These are phyloP conservation scores for Torulaspora globosa DNA, from an alignment of 1,139 yeast species.

Conservation along the genomic window DNA sequence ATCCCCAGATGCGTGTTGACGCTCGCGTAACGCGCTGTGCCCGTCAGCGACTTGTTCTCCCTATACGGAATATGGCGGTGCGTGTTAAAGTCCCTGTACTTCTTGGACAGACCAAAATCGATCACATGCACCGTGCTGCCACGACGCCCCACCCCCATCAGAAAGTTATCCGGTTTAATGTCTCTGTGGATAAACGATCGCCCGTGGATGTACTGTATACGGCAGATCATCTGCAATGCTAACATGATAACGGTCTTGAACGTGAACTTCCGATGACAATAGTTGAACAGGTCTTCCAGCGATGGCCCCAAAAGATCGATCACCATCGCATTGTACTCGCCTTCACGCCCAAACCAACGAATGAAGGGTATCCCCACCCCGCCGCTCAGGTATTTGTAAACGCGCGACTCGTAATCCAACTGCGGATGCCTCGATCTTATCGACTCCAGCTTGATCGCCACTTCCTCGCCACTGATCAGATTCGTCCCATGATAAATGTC, in stretches of 20 bases:
- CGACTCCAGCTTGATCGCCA: constrained; percentile 90
- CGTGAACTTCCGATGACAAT: constrained; percentile 89
- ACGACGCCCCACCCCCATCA: constrained; percentile 79
- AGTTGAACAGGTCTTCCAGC: constrained; percentile 90
- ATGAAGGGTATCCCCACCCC: constrained; percentile 97
- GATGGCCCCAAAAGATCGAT: constrained; percentile 95
- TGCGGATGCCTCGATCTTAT: constrained; percentile 94
- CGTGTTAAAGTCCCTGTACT: constrained; percentile 90
- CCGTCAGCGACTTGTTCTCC: constrained; percentile 92
- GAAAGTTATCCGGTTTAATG: constrained; percentile 67
- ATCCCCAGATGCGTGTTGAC: constrained; percentile 95
- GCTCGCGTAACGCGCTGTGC: constrained; percentile 97
- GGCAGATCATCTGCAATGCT: constrained; percentile 92
- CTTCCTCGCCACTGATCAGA: constrained; percentile 93
- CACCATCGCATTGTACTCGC: constrained; percentile 95
- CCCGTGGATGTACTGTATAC: constrained; percentile 93
- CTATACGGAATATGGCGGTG: constrained; percentile 93
- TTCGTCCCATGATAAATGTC: constrained; percentile 92
- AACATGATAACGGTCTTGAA: constrained; percentile 87
- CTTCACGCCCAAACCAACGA: constrained; percentile 96
- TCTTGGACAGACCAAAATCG: constrained; percentile 95
- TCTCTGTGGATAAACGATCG: constrained; percentile 89
- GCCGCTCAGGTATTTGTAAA: constrained; percentile 88
- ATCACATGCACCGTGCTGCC: constrained; percentile 95
- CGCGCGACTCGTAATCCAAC: constrained; percentile 93